phyloP scores from a whole-genome alignment of 805 yeast genomes.

The Scheffersomyces amazonensis region DNA sequence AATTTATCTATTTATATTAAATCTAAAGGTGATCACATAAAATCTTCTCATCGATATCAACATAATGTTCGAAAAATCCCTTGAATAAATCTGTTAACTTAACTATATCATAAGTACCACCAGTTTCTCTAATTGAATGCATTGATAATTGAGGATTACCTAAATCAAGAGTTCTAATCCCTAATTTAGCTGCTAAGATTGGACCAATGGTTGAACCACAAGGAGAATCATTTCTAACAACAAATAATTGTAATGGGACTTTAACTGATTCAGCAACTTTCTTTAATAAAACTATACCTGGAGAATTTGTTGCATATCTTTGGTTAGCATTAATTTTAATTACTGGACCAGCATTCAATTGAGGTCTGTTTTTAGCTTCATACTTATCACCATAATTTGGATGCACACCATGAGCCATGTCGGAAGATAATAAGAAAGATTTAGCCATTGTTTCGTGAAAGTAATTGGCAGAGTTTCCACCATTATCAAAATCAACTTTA shows the following conservation, averaged over 20 bases:
- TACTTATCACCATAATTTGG: slow-evolving; percentile 82
- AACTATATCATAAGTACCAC: slow-evolving; percentile 73
- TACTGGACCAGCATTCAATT: slow-evolving; percentile 85
- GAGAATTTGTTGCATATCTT: slow-evolving; percentile 89
- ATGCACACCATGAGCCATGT: slow-evolving; percentile 96
- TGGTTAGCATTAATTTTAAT: slow-evolving; percentile 93
- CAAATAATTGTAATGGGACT: slow-evolving; percentile 89
- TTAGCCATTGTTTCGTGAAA: slow-evolving; percentile 61
- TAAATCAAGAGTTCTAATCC: slow-evolving; percentile 81
- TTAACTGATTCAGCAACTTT: slow-evolving; percentile 61
- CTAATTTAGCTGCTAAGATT: slow-evolving; percentile 80
- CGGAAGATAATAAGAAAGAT: slow-evolving; percentile 88
- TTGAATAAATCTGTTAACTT: slow-evolving; percentile 59
- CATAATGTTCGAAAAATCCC: slow-evolving; percentile 50
- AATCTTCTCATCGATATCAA: slow-evolving; percentile 25
- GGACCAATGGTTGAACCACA: slow-evolving; percentile 99
- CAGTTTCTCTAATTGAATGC: slow-evolving; percentile 94
- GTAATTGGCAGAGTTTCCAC: slow-evolving; percentile 18
- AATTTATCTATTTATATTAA: background rate
- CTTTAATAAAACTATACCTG: slow-evolving; percentile 79
- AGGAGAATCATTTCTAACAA: slow-evolving; percentile 88
- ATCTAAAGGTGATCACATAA: slow-evolving; percentile 14
- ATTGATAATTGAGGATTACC: slow-evolving; percentile 91
- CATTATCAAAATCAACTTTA: slow-evolving; percentile 18
- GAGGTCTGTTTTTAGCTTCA: slow-evolving; percentile 77